Evolutionary conservation across 139 green algal species (phyloP), one percentile per base, ranked within the genome.

Genomic region (Monoraphidium neglectum): DNA sequence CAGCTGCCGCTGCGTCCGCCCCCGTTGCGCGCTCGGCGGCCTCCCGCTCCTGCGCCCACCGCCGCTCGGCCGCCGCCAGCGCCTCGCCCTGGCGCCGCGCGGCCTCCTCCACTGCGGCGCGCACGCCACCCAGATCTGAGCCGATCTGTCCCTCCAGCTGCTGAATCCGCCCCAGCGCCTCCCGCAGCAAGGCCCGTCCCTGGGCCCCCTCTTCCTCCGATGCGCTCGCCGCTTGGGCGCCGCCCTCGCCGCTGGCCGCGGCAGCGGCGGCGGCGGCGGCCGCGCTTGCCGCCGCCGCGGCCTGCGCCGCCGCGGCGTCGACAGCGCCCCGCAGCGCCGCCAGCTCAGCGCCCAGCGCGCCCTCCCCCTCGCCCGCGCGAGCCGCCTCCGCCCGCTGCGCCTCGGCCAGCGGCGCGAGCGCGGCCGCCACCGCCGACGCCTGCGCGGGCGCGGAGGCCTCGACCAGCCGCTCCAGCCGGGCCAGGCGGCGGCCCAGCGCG

Each of bases 401-500:
- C 61, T 62, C 49, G 2, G 68, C 6, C 38, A 79, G 26, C 2
- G 49, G 73, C 49, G 54, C 53, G 26, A 75, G 53, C 43, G 57
- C 51, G 33, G 12, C 66, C 54, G 75, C 66, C 26, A 53, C 15
- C 56, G 56, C 56, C 10, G 56, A 10, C 10, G 56, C 4, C 24
- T 63, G 24, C 56, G 26, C 56, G 56, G 26, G 24, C 23, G 56
- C 24, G 56, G 82, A 15, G 12, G 54, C 62, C 49, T 89, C 76
- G 36, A 87, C 67, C 72, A 86, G 78, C 1, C 65, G 67, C 63
- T 89, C 84, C 37, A 89, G 72, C 0, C 79, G 68, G 12, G 67
- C 75, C 28, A 90, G 85, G 26, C 85, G 71, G 37, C 76, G 70
- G 16, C 85, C 85, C 57, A 90, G 79, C 2, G 85, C 85, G 35